Percentiles rank a stretch among this genome's conserved stretches.
These are phyloP conservation scores for Oidiodendron maius DNA, from an alignment of 495 filamentous ascomycete species.

Conservation along the genomic window DNA sequence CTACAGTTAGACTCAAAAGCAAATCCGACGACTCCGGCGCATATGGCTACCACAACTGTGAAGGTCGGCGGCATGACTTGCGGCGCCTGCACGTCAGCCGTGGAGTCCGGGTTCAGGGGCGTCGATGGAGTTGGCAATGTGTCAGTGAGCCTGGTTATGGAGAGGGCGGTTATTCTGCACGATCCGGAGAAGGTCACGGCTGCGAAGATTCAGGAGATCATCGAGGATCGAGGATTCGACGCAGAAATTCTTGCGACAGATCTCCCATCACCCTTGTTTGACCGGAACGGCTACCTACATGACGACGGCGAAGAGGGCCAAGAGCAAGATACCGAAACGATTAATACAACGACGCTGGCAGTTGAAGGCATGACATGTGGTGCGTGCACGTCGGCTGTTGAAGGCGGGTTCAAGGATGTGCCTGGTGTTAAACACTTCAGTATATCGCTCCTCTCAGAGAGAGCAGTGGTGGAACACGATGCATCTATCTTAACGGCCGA, in stretches of 20 bases:
- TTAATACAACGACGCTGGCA: slow-evolving; percentile 70
- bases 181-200: slow-evolving; percentile 70
- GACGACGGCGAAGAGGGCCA: slow-evolving; percentile 23
- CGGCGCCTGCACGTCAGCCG: slow-evolving; percentile 81
- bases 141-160: slow-evolving; percentile 88
- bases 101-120: slow-evolving; percentile 77
- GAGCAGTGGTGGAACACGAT: slow-evolving; percentile 86
- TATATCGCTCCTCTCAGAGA: slow-evolving; percentile 86
- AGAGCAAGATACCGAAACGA: slow-evolving; percentile 16
- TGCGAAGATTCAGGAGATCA: slow-evolving; percentile 71
- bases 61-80: slow-evolving; percentile 93
- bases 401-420: slow-evolving; percentile 73
- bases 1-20: slow-evolving; percentile 19
- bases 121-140: slow-evolving; percentile 76
- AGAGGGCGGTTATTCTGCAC: slow-evolving; percentile 84
- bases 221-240: slow-evolving; percentile 93
- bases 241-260: slow-evolving; percentile 87
- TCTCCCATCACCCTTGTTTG: slow-evolving; percentile 38
- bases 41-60: slow-evolving; percentile 75
- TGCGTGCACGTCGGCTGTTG: slow-evolving; percentile 86
- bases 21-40: slow-evolving; percentile 30
- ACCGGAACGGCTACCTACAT: slow-evolving; percentile 24
- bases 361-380: slow-evolving; percentile 97
- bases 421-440: slow-evolving; percentile 81
- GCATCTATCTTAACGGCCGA: slow-evolving; percentile 58